Evolutionary conservation across 768 basidiomycete genomes (phyloP).

Genomic region (Termitomyces sp.): DNA sequence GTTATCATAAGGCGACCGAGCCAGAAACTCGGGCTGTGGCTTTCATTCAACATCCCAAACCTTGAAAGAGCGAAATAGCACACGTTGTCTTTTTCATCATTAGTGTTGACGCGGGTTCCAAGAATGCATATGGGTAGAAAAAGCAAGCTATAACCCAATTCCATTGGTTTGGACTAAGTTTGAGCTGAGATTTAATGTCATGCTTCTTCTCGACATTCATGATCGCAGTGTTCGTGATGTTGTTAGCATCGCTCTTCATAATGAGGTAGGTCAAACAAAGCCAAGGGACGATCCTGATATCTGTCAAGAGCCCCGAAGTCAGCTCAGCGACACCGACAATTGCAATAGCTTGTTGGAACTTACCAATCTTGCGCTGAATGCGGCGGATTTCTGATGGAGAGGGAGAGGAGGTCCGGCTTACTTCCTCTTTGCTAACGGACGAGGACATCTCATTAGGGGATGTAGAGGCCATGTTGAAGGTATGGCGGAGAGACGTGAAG

Average conservation of each 20-base stretch:
- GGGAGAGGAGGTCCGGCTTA: background rate
- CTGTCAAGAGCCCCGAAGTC: background rate
- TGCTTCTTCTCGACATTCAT: conserved; percentile 13
- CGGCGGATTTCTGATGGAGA: background rate
- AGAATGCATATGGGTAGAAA: conserved; percentile 13
- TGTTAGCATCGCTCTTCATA: conserved; percentile 13
- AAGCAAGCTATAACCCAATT: conserved; percentile 14
- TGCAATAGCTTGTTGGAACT: background rate
- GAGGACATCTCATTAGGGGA: background rate
- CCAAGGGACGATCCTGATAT: conserved; percentile 11
- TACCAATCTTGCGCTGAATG: conserved; percentile 13
- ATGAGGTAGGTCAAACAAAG: conserved; percentile 14
- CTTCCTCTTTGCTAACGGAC: background rate
- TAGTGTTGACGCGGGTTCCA: conserved; percentile 12
- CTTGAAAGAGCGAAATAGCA: background rate
- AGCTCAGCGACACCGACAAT: background rate
- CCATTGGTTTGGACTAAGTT: conserved; percentile 10
- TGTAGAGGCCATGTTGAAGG: background rate
- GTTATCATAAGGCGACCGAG: conserved; percentile 12
- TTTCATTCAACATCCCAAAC: background rate
- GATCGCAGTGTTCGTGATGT: conserved; percentile 12
- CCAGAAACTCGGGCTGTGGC: conserved; percentile 13
- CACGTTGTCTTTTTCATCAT: conserved; percentile 14
- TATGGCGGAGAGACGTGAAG: background rate
- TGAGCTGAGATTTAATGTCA: conserved; percentile 12